phyloP scores from a whole-genome alignment of 169 alveolate genomes.

The Babesia gibsoni region DNA sequence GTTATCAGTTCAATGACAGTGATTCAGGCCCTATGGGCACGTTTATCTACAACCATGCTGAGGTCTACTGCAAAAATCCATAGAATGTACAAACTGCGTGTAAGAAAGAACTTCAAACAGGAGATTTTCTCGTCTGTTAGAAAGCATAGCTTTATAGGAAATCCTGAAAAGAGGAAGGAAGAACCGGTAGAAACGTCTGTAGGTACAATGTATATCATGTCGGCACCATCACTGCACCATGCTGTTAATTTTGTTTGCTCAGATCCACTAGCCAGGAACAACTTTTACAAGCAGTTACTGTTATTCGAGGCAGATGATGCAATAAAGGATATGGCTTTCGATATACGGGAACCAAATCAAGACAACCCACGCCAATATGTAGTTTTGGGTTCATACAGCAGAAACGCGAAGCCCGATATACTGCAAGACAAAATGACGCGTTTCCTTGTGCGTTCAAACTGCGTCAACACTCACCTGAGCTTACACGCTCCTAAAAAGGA shows the following conservation, averaged over 20 bases:
- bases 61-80: slow-evolving; percentile 53
- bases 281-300: slow-evolving; percentile 43
- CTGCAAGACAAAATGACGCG: slow-evolving; percentile 53
- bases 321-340: slow-evolving; percentile 21
- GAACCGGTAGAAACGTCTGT: slow-evolving; percentile 49
- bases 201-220: slow-evolving; percentile 47
- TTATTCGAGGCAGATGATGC: slow-evolving; percentile 58
- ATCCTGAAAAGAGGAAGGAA: neutral
- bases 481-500: slow-evolving; percentile 56
- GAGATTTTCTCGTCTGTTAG: slow-evolving; percentile 39
- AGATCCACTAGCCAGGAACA: slow-evolving; percentile 63
- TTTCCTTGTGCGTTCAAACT: slow-evolving; percentile 62
- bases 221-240: slow-evolving; percentile 65
- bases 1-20: slow-evolving; percentile 27
- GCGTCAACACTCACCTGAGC: slow-evolving; percentile 50
- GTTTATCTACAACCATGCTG: slow-evolving; percentile 59
- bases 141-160: neutral
- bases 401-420: neutral
- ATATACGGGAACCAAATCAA: slow-evolving; percentile 16
- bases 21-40: slow-evolving; percentile 63
- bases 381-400: slow-evolving; percentile 35
- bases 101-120: slow-evolving; percentile 35
- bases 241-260: slow-evolving; percentile 51
- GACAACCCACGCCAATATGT: slow-evolving; percentile 54
- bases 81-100: slow-evolving; percentile 38